Evolutionary conservation across 176 grass and related monocot species (phyloP), one percentile per base, ranked within the genome.

Genomic region (Oryza coarctata): DNA sequence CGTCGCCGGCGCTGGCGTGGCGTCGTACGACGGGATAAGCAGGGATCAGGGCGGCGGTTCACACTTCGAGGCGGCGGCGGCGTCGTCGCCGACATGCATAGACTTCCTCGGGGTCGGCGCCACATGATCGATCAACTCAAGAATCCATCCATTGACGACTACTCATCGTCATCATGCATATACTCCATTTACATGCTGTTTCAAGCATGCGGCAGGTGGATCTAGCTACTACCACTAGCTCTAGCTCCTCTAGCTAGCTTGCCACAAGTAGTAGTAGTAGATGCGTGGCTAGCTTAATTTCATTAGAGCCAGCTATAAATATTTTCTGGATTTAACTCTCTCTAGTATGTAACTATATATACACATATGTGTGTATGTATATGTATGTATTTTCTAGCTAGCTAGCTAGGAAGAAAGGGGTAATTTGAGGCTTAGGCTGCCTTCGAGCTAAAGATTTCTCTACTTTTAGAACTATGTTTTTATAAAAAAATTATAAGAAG

Each of bases 91-190:
- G 3, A 32, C 92, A 35, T 98, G 93, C 86, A 98, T 98, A 49
- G 92, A 98, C 87, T 98, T 98, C 80, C 95, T 98, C 62, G 95
- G 95, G 20, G 95, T 98, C 40, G 95, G 95, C 61, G 88, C 88
- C 30, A 92, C 92, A 91, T 92, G 92, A 94, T 35, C 38, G 57
- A 73, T 47, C 41, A 6, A 66, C 34, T 14, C 65, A 12, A 9
- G 73, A 30, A 30, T 52, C 73, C 50, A 76, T 78, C 23, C 58
- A 76, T 60, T 32, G 31, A 35, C 15, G 6, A 55, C 14, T 15
- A 55, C 49, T 55, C 13, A 17, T 17, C 14, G 1, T 22, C 18
- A 22, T 6, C 18, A 60, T 60, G 55, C 55, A 60, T 25, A 60
- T 25, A 60, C 55, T 76, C 58, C 33, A 60, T 31, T 67, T 13